phyloP scores from a whole-genome alignment of 306 rosid genomes.

The Nissolia schottii region DNA sequence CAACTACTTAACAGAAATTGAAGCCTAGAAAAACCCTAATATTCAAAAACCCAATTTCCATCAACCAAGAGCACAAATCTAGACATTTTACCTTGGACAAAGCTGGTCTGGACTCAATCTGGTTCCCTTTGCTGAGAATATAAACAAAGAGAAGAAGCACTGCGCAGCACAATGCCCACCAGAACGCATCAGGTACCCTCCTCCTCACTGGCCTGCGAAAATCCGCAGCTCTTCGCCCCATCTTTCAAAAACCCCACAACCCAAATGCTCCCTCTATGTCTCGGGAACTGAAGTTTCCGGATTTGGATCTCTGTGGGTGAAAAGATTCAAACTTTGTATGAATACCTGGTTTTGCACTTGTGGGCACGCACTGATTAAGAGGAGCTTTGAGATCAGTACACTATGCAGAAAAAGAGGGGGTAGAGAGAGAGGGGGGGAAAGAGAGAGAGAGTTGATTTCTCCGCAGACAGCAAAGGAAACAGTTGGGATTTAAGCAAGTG shows the following conservation, averaged over 20 bases:
- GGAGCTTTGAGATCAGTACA: conserved; percentile 15
- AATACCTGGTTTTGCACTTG: background rate
- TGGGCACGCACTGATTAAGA: conserved; percentile 16
- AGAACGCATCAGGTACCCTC: conserved; percentile 65
- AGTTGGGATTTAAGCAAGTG: conserved; percentile 7
- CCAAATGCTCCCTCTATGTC: conserved; percentile 4
- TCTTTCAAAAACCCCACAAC: conserved; percentile 17
- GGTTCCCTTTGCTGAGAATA: conserved; percentile 64
- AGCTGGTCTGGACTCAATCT: conserved; percentile 69
- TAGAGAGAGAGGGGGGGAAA: background rate
- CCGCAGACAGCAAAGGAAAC: background rate
- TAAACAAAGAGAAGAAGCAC: conserved; percentile 69
- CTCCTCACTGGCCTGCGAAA: conserved; percentile 78
- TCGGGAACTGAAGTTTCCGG: background rate
- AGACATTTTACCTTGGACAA: conserved; percentile 48
- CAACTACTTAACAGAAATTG: conserved; percentile 1
- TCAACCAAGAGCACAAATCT: conserved; percentile 5
- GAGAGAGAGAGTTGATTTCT: background rate
- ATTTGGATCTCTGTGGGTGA: conserved; percentile 3
- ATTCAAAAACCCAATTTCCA: background rate
- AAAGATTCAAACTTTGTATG: conserved; percentile 7
- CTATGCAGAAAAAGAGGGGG: background rate
- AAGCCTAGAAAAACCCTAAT: background rate
- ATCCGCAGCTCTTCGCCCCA: conserved; percentile 82
- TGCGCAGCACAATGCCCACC: conserved; percentile 69